Evolutionary conservation across 805 yeast genomes (phyloP).

Genomic region (Candida silvicultrix): DNA sequence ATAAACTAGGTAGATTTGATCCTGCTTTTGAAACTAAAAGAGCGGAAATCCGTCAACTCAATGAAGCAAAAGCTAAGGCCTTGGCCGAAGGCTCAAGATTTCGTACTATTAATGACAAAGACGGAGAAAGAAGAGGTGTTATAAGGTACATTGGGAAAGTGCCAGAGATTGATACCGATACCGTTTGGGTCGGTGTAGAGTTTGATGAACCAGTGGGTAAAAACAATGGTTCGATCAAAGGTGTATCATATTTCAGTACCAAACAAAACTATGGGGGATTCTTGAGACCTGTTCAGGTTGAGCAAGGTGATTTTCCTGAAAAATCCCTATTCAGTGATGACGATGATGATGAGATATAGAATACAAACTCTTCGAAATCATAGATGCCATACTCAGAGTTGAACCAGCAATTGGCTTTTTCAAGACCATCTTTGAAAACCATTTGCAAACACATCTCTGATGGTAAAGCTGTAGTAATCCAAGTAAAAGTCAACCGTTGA

Average conservation of each 20-base stretch:
- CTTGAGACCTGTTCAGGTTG: slow-evolving; percentile 61
- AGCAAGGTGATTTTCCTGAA: slow-evolving; percentile 62
- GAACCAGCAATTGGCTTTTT: too few species aligned
- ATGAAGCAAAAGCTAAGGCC: slow-evolving; percentile 24
- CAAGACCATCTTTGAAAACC: too few species aligned
- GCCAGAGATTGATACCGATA: slow-evolving; percentile 46
- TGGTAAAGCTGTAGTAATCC: too few species aligned
- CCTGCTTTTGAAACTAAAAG: slow-evolving; percentile 35
- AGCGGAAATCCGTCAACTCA: slow-evolving; percentile 18
- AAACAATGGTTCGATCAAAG: slow-evolving; percentile 72
- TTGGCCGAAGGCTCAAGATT: slow-evolving; percentile 50
- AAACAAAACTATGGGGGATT: slow-evolving; percentile 64
- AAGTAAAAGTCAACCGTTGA: too few species aligned
- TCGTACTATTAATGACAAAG: slow-evolving; percentile 35
- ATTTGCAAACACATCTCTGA: too few species aligned
- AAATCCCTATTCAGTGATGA: slow-evolving; percentile 33
- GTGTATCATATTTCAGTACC: slow-evolving; percentile 52
- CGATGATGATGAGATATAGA: slow-evolving; percentile 40
- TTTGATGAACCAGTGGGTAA: slow-evolving; percentile 85
- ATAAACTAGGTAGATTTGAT: slow-evolving; percentile 68
- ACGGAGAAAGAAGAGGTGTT: slow-evolving; percentile 60
- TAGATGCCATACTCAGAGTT: too few species aligned
- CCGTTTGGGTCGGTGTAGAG: slow-evolving; percentile 77
- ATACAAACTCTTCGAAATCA: too few species aligned
- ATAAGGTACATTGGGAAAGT: slow-evolving; percentile 67